Percentiles rank a stretch among this genome's conserved stretches.
Evolutionary conservation across 179 eudicot species (phyloP).

Genomic region (Patellifolia procumbens): DNA sequence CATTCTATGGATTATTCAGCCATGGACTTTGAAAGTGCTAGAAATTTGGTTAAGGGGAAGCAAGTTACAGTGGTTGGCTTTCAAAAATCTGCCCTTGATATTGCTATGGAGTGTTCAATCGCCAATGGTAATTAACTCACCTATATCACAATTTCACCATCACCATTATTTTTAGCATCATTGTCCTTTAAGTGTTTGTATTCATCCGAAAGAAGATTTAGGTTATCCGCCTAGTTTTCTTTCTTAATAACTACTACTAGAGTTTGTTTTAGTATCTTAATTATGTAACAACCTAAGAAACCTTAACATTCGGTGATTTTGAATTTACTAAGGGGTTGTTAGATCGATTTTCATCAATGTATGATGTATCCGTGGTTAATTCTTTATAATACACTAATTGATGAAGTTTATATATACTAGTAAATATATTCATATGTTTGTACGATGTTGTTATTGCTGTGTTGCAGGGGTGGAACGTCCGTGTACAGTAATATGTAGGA

Average conservation of each 20-base stretch:
- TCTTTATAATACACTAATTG: no score
- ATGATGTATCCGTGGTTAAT: no score
- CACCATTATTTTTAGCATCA: background rate
- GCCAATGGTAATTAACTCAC: constrained; percentile 44
- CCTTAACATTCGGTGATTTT: no score
- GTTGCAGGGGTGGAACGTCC: constrained; percentile 52
- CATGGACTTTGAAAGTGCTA: constrained; percentile 40
- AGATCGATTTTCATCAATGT: no score
- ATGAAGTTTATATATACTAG: background rate
- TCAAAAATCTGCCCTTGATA: constrained; percentile 56
- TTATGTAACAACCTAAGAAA: no score
- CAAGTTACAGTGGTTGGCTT: constrained; percentile 49
- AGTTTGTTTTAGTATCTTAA: no score
- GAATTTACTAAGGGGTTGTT: no score
- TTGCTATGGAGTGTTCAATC: constrained; percentile 44
- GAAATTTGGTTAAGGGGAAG: constrained; percentile 41
- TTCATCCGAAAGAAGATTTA: no score
- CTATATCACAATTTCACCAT: background rate
- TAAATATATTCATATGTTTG: background rate
- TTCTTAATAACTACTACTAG: no score
- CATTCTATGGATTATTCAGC: constrained; percentile 59
- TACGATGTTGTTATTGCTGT: background rate
- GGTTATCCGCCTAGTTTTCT: no score
- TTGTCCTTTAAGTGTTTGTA: background rate
- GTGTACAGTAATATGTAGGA: constrained; percentile 51